phyloP scores from a whole-genome alignment of 2,329 filamentous ascomycete genomes.

The Pleurostoma richardsiae region DNA sequence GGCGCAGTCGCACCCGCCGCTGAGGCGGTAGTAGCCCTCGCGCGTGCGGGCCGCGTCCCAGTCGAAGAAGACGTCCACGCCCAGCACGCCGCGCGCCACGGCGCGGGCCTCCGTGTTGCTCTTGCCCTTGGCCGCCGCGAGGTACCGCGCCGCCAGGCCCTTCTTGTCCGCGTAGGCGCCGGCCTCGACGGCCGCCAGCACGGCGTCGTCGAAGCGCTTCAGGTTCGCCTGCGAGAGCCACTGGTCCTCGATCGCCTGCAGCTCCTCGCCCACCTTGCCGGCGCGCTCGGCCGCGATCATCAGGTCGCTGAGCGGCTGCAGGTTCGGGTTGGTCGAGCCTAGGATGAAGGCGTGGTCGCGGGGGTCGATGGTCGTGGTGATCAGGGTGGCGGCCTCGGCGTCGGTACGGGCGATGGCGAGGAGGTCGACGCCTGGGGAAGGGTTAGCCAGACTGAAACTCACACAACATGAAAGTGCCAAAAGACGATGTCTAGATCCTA shows the following conservation, averaged over 20 bases:
- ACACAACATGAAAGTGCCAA: no score
- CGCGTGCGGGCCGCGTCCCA: constrained; percentile 92
- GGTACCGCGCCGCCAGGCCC: constrained; percentile 62
- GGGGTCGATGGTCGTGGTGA: constrained; percentile 92
- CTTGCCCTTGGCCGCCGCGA: constrained; percentile 69
- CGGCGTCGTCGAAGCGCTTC: constrained; percentile 87
- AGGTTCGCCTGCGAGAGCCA: constrained; percentile 78
- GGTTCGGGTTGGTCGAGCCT: constrained; percentile 77
- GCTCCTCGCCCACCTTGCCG: constrained; percentile 73
- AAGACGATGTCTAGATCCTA: no score
- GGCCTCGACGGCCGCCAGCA: constrained; percentile 73
- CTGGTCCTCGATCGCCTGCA: constrained; percentile 88
- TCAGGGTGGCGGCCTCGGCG: constrained; percentile 94
- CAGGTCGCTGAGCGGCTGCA: constrained; percentile 82
- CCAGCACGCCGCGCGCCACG: constrained; percentile 71
- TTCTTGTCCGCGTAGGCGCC: constrained; percentile 65
- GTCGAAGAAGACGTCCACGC: constrained; percentile 82
- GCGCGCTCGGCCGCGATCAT: constrained; percentile 81
- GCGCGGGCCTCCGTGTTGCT: constrained; percentile 76
- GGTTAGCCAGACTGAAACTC: constrained; percentile 1
- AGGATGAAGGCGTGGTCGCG: constrained; percentile 94
- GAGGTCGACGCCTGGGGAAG: constrained; percentile 64
- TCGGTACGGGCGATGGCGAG: constrained; percentile 91
- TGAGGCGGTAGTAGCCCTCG: constrained; percentile 91
- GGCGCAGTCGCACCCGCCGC: constrained; percentile 86